These are phyloP conservation scores for Ophiostoma novo-ulmi DNA, from an alignment of 2,329 filamentous ascomycete genomes.

Conservation along the genomic window DNA sequence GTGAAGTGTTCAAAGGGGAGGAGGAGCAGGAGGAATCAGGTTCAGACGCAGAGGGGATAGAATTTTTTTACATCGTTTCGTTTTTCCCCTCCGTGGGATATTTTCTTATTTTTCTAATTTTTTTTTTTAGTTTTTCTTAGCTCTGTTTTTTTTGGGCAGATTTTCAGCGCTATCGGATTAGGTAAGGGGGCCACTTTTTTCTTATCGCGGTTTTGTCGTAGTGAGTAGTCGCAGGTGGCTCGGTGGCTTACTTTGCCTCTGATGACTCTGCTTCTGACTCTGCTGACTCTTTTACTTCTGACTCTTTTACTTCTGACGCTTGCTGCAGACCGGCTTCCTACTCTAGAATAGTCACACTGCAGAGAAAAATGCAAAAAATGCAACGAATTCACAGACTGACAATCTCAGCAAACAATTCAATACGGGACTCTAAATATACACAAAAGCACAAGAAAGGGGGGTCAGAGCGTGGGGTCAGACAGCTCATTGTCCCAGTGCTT, in stretches of 20 bases:
- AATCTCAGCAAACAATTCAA: too few relatives aligned
- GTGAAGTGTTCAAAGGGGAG: neutral
- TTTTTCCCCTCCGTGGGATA: slow-evolving; percentile 13
- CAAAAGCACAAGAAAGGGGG: too few relatives aligned
- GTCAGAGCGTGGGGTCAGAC: too few relatives aligned
- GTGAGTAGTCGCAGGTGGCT: neutral
- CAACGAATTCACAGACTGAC: too few relatives aligned
- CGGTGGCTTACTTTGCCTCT: neutral
- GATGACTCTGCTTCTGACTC: too few relatives aligned
- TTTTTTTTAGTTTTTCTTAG: slow-evolving; percentile 1
- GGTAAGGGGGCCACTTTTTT: neutral
- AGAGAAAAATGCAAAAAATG: too few relatives aligned
- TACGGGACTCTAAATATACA: too few relatives aligned
- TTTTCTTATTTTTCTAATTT: neutral
- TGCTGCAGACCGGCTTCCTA: too few relatives aligned
- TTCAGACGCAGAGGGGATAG: neutral
- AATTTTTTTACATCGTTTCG: slow-evolving; percentile 16
- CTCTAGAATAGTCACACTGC: too few relatives aligned
- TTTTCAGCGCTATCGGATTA: slow-evolving; percentile 12
- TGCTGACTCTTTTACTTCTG: too few relatives aligned
- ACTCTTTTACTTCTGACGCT: too few relatives aligned
- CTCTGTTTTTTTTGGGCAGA: neutral
- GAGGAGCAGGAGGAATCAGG: neutral
- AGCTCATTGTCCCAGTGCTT: too few relatives aligned
- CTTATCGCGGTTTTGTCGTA: neutral